A percentile compares a stretch with the other conserved stretches of the same genome.
These are phyloP conservation scores for Russula ochroleuca DNA, from an alignment of 768 basidiomycete genomes.

Conservation along the genomic window DNA sequence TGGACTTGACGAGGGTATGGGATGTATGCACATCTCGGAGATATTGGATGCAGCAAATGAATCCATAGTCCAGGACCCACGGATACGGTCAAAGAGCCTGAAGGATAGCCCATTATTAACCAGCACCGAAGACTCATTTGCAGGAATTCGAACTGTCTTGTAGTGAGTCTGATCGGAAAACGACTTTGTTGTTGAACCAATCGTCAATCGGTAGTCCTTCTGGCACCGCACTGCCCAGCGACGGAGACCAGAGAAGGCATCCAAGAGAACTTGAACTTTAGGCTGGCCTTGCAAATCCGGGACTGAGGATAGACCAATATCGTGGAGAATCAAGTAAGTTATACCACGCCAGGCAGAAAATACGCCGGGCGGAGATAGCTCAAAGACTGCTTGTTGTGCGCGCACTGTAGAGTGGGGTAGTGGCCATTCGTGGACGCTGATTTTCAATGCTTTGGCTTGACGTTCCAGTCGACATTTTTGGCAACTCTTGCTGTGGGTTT, in stretches of 20 bases:
- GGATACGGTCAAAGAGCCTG: constrained; percentile 6
- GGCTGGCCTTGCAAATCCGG: background rate
- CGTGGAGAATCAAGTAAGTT: constrained; percentile 11
- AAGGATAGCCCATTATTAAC: constrained; percentile 14
- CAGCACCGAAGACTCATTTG: constrained; percentile 1
- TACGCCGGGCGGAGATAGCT: constrained; percentile 2
- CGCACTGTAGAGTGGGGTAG: background rate
- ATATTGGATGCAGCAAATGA: background rate
- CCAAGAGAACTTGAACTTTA: background rate
- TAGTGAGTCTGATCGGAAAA: constrained; percentile 9
- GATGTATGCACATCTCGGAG: background rate
- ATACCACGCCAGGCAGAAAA: constrained; percentile 21
- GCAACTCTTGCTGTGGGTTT: background rate
- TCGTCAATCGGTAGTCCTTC: background rate
- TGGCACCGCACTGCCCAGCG: background rate
- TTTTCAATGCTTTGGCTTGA: background rate
- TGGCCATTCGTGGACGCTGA: constrained; percentile 19
- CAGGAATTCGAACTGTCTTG: constrained; percentile 2
- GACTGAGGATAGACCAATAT: constrained; percentile 2
- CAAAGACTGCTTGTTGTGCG: constrained; percentile 16
- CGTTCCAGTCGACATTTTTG: background rate
- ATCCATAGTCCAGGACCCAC: background rate
- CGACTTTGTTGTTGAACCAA: constrained; percentile 16
- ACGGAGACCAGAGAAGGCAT: constrained; percentile 12
- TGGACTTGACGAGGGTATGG: background rate